Conservation (phyloP, 768 basidiomycete genomes). For the Auriculariales sp. region DNA sequence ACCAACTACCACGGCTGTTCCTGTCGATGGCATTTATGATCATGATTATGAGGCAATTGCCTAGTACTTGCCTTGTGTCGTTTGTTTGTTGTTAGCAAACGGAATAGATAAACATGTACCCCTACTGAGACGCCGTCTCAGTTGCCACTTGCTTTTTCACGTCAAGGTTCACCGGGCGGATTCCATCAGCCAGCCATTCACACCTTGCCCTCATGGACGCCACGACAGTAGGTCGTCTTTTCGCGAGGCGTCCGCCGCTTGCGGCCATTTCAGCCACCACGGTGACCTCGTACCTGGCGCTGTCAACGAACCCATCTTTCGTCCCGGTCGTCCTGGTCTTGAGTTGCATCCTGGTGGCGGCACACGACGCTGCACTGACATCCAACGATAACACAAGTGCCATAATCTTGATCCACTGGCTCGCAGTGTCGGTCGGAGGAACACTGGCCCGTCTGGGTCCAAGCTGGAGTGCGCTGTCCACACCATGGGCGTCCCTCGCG, state of each 20-base stretch:
- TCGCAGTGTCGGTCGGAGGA: neutral
- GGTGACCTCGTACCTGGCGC: constrained; percentile 10
- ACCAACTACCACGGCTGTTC: too few species aligned
- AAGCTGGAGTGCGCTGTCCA: constrained; percentile 35
- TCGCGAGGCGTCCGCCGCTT: neutral
- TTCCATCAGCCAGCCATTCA: too few species aligned
- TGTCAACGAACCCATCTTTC: constrained; percentile 18
- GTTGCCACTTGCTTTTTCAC: too few species aligned
- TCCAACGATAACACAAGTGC: neutral
- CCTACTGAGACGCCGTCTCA: too few species aligned
- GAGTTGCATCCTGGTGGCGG: constrained; percentile 11
- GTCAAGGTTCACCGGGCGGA: too few species aligned
- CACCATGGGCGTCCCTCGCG: constrained; percentile 13
- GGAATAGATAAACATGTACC: too few species aligned
- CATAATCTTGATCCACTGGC: neutral
- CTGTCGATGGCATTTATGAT: too few species aligned
- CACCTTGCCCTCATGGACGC: too few species aligned
- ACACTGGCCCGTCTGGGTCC: neutral
- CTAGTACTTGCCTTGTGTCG: too few species aligned
- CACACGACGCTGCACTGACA: neutral
- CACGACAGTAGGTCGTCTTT: too few species aligned
- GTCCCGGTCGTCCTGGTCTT: constrained; percentile 19
- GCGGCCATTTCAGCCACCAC: neutral
- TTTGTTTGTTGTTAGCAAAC: too few species aligned
- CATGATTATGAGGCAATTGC: too few species aligned